phyloP scores from a whole-genome alignment of 805 yeast species.

The Ogataea thermomethanolica region DNA sequence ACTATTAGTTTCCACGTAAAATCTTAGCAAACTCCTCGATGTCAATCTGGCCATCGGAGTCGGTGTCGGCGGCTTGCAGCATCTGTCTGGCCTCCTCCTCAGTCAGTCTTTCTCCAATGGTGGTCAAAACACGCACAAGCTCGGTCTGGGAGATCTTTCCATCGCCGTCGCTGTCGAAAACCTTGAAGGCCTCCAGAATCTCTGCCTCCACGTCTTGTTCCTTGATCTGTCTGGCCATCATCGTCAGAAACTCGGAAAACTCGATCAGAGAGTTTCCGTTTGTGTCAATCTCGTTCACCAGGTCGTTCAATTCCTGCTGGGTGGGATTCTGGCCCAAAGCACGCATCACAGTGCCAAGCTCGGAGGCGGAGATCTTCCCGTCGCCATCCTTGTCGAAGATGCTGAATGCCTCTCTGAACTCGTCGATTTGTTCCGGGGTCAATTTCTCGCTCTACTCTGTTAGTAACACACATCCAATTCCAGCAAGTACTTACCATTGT shows the following conservation, averaged over 20 bases:
- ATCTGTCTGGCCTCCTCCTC: slow-evolving; percentile 97
- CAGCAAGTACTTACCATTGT: slow-evolving; percentile 8
- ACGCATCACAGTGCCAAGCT: slow-evolving; percentile 97
- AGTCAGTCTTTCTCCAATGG: slow-evolving; percentile 94
- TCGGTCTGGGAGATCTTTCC: slow-evolving; percentile 97
- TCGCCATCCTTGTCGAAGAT: slow-evolving; percentile 95
- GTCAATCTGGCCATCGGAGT: slow-evolving; percentile 96
- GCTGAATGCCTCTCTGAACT: slow-evolving; percentile 96
- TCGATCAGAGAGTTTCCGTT: slow-evolving; percentile 91
- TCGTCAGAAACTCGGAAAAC: slow-evolving; percentile 76
- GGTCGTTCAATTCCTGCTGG: slow-evolving; percentile 91
- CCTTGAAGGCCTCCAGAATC: slow-evolving; percentile 95
- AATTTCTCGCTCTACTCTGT: slow-evolving; percentile 71
- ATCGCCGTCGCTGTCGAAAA: slow-evolving; percentile 93
- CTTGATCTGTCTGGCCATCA: slow-evolving; percentile 91
- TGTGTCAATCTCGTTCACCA: slow-evolving; percentile 95
- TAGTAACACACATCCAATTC: background rate
- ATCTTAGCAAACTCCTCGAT: slow-evolving; percentile 94
- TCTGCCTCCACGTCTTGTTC: slow-evolving; percentile 97
- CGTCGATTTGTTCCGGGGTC: slow-evolving; percentile 94
- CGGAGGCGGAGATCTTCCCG: slow-evolving; percentile 94
- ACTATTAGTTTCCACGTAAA: slow-evolving; percentile 61
- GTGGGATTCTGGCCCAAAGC: slow-evolving; percentile 97
- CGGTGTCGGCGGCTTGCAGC: slow-evolving; percentile 93
- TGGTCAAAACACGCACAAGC: slow-evolving; percentile 92